Evolutionary conservation across 2,329 filamentous ascomycete species (phyloP).

Genomic region (Cladosporium sp.): DNA sequence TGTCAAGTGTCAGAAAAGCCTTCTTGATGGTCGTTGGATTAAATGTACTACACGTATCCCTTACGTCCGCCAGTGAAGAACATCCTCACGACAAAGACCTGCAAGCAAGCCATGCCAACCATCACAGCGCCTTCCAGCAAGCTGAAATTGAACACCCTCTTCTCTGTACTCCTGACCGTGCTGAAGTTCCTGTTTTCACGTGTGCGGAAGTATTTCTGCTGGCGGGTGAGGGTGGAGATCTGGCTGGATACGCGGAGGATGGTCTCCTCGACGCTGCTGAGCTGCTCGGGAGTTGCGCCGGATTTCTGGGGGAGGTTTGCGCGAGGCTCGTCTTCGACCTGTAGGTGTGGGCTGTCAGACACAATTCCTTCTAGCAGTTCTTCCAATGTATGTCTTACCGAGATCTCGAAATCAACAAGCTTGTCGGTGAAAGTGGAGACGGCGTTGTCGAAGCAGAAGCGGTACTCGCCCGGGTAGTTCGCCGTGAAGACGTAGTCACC

Average conservation of each 20-base stretch:
- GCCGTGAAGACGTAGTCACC: constrained; percentile 98
- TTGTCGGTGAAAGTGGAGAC: constrained; percentile 99
- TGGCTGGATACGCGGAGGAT: constrained; percentile 93
- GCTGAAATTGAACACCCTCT: constrained; percentile 95
- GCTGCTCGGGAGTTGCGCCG: constrained; percentile 85
- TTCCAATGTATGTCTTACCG: constrained; percentile 57
- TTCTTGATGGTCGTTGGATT: background rate
- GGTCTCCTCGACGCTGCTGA: constrained; percentile 83
- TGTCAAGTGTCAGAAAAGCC: background rate
- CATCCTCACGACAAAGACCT: constrained; percentile 96
- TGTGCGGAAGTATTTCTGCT: constrained; percentile 99
- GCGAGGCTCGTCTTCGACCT: constrained; percentile 89
- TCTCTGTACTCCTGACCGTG: constrained; percentile 94
- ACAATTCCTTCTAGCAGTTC: too few species aligned
- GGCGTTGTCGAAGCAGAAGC: constrained; percentile 97
- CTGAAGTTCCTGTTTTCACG: constrained; percentile 98
- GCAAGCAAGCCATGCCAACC: constrained; percentile 89
- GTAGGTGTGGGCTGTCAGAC: constrained; percentile 6
- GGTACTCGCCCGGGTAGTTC: constrained; percentile 82
- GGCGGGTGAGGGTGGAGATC: constrained; percentile 89
- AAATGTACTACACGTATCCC: constrained; percentile 43
- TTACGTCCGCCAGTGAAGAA: constrained; percentile 91
- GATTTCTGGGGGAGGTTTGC: constrained; percentile 82
- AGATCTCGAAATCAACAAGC: constrained; percentile 95
- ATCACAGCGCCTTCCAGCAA: constrained; percentile 90